These are phyloP conservation scores for Puccinia polysora DNA, from an alignment of 1,284 basidiomycete genomes.

Conservation along the genomic window DNA sequence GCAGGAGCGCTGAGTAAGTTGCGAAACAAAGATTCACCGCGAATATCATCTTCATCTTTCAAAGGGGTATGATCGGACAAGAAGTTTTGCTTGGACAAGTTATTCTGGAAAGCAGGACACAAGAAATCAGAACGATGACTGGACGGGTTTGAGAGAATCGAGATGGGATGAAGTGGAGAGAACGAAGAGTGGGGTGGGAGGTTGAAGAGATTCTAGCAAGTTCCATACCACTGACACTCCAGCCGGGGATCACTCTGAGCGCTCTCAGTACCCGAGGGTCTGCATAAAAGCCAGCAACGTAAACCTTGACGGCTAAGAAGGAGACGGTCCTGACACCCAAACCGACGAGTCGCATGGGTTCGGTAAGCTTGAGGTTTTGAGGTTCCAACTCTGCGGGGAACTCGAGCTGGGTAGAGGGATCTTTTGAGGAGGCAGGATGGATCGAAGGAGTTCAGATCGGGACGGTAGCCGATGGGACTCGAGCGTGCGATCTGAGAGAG, in stretches of 20 bases:
- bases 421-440: constrained; percentile 46
- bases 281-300: constrained; percentile 78
- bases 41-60: background rate
- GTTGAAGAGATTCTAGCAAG: no score
- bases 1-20: constrained; percentile 61
- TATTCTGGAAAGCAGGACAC: constrained; percentile 37
- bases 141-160: background rate
- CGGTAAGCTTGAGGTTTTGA: constrained; percentile 46
- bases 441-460: constrained; percentile 23
- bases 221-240: constrained; percentile 20
- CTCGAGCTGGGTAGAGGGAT: constrained; percentile 53
- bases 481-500: background rate
- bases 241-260: constrained; percentile 31
- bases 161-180: background rate
- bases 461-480: background rate
- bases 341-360: constrained; percentile 65
- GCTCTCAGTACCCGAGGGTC: constrained; percentile 57
- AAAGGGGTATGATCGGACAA: background rate
- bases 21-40: constrained; percentile 65
- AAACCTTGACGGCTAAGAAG: constrained; percentile 74
- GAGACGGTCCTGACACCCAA: constrained; percentile 76
- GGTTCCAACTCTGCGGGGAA: constrained; percentile 51
- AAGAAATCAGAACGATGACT: background rate
- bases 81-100: constrained; percentile 14
- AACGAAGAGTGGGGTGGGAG: constrained; percentile 1